Conservation (phyloP, 2,329 filamentous ascomycete species). For the Colletotrichum cuscutae region DNA sequence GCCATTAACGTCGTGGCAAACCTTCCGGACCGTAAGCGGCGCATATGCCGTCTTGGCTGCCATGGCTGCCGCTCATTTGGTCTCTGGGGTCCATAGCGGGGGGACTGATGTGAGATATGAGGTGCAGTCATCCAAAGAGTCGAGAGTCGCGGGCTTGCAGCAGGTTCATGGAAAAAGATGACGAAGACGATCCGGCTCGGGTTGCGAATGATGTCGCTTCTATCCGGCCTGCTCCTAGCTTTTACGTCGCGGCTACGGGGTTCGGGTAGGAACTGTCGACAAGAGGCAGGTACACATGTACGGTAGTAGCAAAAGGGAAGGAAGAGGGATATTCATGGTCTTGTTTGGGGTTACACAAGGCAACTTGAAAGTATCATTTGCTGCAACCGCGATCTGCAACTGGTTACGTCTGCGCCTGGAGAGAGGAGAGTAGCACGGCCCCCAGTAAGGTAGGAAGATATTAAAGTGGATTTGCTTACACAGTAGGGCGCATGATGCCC, state of each 20-base stretch:
- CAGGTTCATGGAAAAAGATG: not conserved
- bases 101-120: slow-evolving; percentile 22
- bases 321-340: slow-evolving; percentile 1
- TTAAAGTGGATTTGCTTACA: too few species aligned
- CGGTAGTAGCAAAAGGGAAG: not conserved
- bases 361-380: not conserved
- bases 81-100: slow-evolving; percentile 1
- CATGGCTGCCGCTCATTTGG: slow-evolving; percentile 8
- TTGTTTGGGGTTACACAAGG: slow-evolving; percentile 21
- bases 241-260: not conserved
- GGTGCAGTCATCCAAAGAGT: not conserved
- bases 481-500: not conserved
- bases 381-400: not conserved
- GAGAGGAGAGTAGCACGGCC: not conserved
- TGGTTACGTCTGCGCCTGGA: not conserved
- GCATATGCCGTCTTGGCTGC: slow-evolving; percentile 22
- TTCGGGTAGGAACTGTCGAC: not conserved
- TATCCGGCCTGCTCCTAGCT: not conserved
- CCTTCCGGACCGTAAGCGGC: slow-evolving; percentile 7
- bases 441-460: not conserved
- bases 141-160: not conserved
- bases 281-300: not conserved
- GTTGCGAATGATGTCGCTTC: not conserved
- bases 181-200: not conserved
- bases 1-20: not conserved